Evolutionary conservation across 352 stramenopile species (phyloP), one percentile per base, ranked within the genome.

Genomic region (Lagenidium giganteum): DNA sequence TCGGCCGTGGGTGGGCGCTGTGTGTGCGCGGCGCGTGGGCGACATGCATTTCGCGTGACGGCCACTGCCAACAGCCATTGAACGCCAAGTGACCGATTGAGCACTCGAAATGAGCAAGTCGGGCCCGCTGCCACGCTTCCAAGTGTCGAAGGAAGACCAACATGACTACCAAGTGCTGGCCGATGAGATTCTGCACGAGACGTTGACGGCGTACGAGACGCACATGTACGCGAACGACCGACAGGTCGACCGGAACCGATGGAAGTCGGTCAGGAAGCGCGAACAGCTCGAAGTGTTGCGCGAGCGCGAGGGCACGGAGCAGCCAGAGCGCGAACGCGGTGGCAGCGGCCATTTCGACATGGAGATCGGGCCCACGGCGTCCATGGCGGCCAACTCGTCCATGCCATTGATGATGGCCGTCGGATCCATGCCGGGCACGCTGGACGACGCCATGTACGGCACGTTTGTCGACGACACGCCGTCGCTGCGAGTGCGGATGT

Each of bases 381-480:
- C 64, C 0, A 48, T 80, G 25, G 68, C 71, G 0, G 68, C 66
- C 5, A 74, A 57, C 40, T 67, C 56, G 17, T 60, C 61, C 11
- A 57, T 68, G 35, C 64, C 60, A 0, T 32, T 67, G 9, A 57
- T 72, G 23, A 14, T 76, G n/a, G 51, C 45, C 20, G 61, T 43
- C 4, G 67, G 64, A 5, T 62, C 51, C 8, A 40, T 71, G 7
- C 51, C 66, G 7, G 70, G 73, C 16, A 64, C 56, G 14, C 26
- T 86, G 13, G 70, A 83, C 20, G 73, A 86, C 39, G 51, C 60
- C 14, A 54, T 83, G 42, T 83, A 81, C 42, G 70, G 67, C 22
- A 49, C 44, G 23, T 57, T 61, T 21, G 62, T 62, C 20, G 54
- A 69, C 30, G 66, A 81, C 52, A 69, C 62, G 24, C 27, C 46